These are phyloP conservation scores for Leishmania turanica DNA, from an alignment of 208 protist genomes.

Conservation along the genomic window DNA sequence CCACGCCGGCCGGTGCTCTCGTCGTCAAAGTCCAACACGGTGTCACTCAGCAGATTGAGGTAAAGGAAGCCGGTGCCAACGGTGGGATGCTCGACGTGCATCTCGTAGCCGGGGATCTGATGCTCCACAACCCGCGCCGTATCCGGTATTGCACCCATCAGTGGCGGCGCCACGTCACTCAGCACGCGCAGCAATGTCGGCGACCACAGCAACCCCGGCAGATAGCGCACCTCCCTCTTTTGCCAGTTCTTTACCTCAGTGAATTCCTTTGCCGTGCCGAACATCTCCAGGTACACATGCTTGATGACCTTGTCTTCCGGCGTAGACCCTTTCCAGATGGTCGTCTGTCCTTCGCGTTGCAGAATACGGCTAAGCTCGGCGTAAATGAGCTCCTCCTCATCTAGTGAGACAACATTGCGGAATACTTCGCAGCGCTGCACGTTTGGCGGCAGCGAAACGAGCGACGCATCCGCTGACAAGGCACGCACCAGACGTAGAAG, in stretches of 20 bases:
- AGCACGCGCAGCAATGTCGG: constrained; percentile 67
- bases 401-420: constrained; percentile 65
- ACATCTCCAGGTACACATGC: constrained; percentile 86
- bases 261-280: constrained; percentile 69
- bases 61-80: constrained; percentile 82
- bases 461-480: constrained; percentile 47
- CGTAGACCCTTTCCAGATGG: constrained; percentile 49
- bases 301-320: constrained; percentile 64
- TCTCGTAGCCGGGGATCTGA: constrained; percentile 81
- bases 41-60: constrained; percentile 78
- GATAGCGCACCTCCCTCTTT: constrained; percentile 59
- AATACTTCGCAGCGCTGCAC: constrained; percentile 73
- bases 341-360: constrained; percentile 62
- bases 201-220: constrained; percentile 82
- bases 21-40: constrained; percentile 85
- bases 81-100: constrained; percentile 87
- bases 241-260: constrained; percentile 80
- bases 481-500: constrained; percentile 12
- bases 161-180: constrained; percentile 27
- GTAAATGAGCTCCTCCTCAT: constrained; percentile 70
- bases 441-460: constrained; percentile 59
- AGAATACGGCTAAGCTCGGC: constrained; percentile 71
- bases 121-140: constrained; percentile 89
- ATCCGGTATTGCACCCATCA: constrained; percentile 61
- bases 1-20: constrained; percentile 74